phyloP scores from a whole-genome alignment of 192 early-diverging fungal species.

The Umbelopsis ramanniana region DNA sequence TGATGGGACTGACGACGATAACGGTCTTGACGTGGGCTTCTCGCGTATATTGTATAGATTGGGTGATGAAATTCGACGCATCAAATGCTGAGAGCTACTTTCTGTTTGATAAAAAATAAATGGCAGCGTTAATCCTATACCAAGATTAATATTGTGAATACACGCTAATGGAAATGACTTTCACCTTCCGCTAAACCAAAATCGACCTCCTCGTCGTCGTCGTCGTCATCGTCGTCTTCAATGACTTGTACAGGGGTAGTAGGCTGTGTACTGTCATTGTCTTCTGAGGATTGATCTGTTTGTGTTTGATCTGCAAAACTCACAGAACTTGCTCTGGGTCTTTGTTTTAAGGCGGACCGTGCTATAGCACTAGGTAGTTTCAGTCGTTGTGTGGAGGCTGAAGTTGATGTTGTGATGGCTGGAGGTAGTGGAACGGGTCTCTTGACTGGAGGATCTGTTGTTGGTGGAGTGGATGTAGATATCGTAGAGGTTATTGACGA shows the following conservation, averaged over 20 bases:
- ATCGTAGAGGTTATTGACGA: not conserved
- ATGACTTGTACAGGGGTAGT: not conserved
- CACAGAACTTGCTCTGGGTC: conserved; percentile 8
- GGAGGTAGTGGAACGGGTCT: conserved; percentile 19
- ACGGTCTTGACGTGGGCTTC: not conserved
- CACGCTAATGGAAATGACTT: not conserved
- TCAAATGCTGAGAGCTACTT: not conserved
- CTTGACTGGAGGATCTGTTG: not conserved
- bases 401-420: not conserved
- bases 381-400: not conserved
- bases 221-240: conserved; percentile 13
- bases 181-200: conserved; percentile 10
- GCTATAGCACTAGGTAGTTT: conserved; percentile 16
- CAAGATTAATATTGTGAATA: not conserved
- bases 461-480: not conserved
- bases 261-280: not conserved
- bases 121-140: no score
- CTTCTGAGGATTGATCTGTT: conserved; percentile 1
- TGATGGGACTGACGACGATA: not conserved
- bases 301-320: conserved; percentile 17
- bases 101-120: not conserved
- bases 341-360: not conserved
- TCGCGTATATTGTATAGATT: not conserved
- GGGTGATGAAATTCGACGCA: not conserved
- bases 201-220: conserved; percentile 17